Evolutionary conservation across 768 basidiomycete genomes (phyloP), one percentile per base, ranked within the genome.

Genomic region (Grammothele lineata): DNA sequence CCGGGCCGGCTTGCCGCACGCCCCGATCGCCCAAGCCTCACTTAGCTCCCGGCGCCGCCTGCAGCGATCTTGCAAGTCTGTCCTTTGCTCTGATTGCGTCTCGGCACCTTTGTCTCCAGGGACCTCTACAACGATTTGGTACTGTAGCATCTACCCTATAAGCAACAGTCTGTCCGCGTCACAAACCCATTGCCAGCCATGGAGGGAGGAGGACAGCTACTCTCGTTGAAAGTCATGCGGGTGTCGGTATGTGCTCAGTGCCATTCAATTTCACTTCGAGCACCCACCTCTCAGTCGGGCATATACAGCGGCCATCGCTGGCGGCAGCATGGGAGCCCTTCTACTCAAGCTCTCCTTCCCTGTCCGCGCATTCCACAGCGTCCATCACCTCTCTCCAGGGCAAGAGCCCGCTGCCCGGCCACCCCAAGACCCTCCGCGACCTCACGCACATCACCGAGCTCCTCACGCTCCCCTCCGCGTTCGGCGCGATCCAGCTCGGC

Each of bases 191-290:
- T n/a, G n/a, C n/a, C n/a, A 10, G 38, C 21, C 8, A 62, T 64
- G 52, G 85, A 88, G 51, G 75, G 75, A 32, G 75, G 78, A 45
- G 70, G 74, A 1, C 87, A 90, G 63, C 69, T 83, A 30, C 62
- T 92, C 34, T 84, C 89, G 3, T 70, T 92, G 56, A 92, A 92
- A 65, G 89, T 91, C 47, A 92, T 92, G 85, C 78, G 89, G 44
- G 77, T 89, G 48, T 91, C 88, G 63, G 89, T 92, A 68, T 66
- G 87, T 81, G 33, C 38, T 21, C 41, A n/a, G 9, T 3, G 14
- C 34, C 36, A 40, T 40, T 21, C 41, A n/a, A 15, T 3, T 21
- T 32, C 36, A 40, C 51, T 40, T 50, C 47, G 33, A 24, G 43
- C 30, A 15, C 11, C 15, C 4, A 35, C 44, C 37, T 35, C 33